phyloP scores from a whole-genome alignment of 768 basidiomycete species.

The Panellus pusillus region DNA sequence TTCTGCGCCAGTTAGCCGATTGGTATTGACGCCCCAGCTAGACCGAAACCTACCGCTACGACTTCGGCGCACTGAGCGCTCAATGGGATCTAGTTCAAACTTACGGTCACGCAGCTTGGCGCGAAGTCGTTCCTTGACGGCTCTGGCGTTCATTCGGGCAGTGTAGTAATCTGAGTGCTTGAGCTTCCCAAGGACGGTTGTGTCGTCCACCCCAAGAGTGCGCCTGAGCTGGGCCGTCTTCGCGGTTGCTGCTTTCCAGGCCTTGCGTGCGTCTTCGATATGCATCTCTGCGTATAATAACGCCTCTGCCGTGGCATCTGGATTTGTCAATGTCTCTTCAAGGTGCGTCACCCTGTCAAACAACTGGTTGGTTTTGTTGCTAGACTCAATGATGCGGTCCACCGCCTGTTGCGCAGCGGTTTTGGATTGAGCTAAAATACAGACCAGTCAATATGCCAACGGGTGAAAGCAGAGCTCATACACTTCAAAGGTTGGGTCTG shows the following conservation, averaged over 20 bases:
- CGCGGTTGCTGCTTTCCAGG: neutral
- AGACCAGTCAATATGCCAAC: constrained; percentile 1
- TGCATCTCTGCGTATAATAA: too few relatives aligned
- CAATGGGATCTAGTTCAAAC: constrained; percentile 28
- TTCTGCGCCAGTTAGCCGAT: too few relatives aligned
- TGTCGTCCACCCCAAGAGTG: neutral
- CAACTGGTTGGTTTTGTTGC: too few relatives aligned
- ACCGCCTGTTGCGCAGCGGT: constrained; percentile 5
- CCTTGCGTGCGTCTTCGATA: neutral
- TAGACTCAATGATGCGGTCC: neutral
- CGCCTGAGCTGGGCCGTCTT: neutral
- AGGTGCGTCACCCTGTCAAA: too few relatives aligned
- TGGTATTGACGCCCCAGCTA: too few relatives aligned
- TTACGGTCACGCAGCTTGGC: constrained; percentile 23
- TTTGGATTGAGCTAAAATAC: constrained; percentile 3
- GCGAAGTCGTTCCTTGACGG: constrained; percentile 24
- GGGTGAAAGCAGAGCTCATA: neutral
- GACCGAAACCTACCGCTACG: too few relatives aligned
- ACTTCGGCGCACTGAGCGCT: constrained; percentile 8
- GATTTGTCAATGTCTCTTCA: too few relatives aligned
- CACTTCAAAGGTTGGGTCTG: constrained; percentile 22
- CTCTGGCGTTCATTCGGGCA: constrained; percentile 24
- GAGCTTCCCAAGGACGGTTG: constrained; percentile 11
- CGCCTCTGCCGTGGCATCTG: too few relatives aligned
- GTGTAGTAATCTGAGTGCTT: constrained; percentile 16